These are phyloP conservation scores for Solanum bulbocastanum DNA, from an alignment of 257 asterid species.

Conservation along the genomic window DNA sequence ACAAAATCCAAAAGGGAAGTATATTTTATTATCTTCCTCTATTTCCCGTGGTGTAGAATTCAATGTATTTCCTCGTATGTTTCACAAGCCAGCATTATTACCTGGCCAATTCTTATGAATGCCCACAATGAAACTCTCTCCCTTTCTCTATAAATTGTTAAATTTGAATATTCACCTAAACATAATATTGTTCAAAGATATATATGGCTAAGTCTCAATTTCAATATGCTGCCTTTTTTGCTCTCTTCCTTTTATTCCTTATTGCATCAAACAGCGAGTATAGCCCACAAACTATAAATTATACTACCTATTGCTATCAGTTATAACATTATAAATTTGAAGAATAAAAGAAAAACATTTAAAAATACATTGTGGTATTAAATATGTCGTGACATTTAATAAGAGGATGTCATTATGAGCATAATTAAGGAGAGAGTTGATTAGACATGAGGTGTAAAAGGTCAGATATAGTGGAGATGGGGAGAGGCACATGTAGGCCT, in stretches of 20 bases:
- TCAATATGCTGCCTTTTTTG: neutral
- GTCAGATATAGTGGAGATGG: neutral
- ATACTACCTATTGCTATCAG: neutral
- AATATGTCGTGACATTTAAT: neutral
- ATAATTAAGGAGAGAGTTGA: neutral
- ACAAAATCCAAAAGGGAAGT: neutral
- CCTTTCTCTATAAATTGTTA: neutral
- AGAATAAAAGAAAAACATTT: neutral
- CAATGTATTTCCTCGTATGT: neutral
- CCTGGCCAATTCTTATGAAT: too few relatives aligned
- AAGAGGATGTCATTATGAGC: neutral
- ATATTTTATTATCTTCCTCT: neutral
- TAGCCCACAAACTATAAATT: neutral
- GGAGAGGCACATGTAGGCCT: too few relatives aligned
- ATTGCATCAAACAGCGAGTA: neutral
- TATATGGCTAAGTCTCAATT: neutral
- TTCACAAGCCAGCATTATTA: neutral
- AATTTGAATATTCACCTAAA: too few relatives aligned
- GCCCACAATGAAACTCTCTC: neutral
- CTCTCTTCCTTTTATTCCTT: neutral
- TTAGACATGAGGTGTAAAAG: neutral
- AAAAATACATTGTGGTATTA: neutral
- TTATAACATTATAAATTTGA: neutral
- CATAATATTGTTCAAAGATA: too few relatives aligned
- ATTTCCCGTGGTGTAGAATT: neutral